phyloP scores from a whole-genome alignment of 306 rosid genomes.

The Hippophae tibetana region DNA sequence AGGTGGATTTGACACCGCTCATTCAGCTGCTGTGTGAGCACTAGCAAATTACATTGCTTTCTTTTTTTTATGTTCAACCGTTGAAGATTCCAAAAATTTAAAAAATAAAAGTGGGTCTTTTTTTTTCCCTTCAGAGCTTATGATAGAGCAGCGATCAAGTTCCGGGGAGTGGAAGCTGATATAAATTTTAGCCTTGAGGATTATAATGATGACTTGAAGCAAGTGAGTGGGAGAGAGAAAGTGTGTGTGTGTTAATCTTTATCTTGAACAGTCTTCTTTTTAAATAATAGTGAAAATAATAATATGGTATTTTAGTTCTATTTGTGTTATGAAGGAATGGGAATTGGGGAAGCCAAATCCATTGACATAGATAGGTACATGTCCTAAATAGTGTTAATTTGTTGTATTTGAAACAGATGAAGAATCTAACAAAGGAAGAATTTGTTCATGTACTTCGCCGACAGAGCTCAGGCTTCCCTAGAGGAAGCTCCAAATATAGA shows the following conservation, averaged over 20 bases:
- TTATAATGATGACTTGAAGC: conserved; percentile 89
- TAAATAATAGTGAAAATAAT: too few species aligned
- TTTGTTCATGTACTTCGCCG: conserved; percentile 98
- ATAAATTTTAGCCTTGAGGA: conserved; percentile 84
- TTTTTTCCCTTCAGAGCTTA: conserved; percentile 54
- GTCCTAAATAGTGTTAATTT: too few species aligned
- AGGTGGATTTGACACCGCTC: conserved; percentile 99
- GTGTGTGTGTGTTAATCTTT: too few species aligned
- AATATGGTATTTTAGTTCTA: too few species aligned
- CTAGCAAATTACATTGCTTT: too few species aligned
- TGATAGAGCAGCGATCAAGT: conserved; percentile 96
- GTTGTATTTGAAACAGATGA: conserved; percentile 44
- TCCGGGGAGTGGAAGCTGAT: conserved; percentile 93
- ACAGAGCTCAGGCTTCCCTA: conserved; percentile 97
- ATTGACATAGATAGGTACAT: too few species aligned
- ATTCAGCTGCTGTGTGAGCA: conserved; percentile 99
- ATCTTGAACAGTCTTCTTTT: too few species aligned
- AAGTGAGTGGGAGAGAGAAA: conserved; percentile 28
- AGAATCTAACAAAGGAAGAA: conserved; percentile 85
- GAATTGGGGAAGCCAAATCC: too few species aligned
- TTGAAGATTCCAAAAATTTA: too few species aligned
- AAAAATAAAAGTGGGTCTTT: too few species aligned
- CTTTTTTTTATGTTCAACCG: too few species aligned
- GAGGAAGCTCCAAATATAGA: conserved; percentile 99
- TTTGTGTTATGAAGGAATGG: too few species aligned